Evolutionary conservation across 768 basidiomycete species (phyloP).

Genomic region (Rossbeevera mucosa): DNA sequence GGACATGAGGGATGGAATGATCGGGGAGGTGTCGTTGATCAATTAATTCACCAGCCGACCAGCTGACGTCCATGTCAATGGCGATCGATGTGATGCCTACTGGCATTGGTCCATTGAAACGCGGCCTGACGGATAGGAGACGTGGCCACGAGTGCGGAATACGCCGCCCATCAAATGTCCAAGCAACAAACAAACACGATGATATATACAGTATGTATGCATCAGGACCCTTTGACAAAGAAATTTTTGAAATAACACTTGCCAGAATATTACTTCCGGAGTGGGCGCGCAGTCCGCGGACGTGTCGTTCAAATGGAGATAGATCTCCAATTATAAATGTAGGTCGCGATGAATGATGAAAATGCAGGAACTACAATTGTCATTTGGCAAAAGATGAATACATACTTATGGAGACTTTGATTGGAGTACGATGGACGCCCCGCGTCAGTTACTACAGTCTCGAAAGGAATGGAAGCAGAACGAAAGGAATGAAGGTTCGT

Average conservation of each 20-base stretch:
- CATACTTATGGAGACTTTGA: constrained; percentile 8
- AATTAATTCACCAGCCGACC: background rate
- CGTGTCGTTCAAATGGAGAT: constrained; percentile 2
- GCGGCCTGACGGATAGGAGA: background rate
- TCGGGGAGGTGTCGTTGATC: background rate
- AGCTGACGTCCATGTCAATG: background rate
- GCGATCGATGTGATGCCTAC: background rate
- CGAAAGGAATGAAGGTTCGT: background rate
- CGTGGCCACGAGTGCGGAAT: background rate
- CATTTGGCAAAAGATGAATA: background rate
- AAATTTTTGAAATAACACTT: background rate
- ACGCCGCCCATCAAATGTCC: background rate
- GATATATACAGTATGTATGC: background rate
- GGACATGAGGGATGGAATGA: background rate
- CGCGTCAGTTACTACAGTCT: background rate
- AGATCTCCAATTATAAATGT: background rate
- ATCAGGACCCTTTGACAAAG: background rate
- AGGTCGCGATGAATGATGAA: background rate
- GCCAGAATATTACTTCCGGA: background rate
- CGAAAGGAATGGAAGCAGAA: background rate
- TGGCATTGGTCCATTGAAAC: background rate
- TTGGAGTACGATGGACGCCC: background rate
- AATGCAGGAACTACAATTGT: background rate
- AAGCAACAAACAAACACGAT: constrained; percentile 4
- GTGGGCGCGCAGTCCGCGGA: background rate